A percentile compares a stretch with the other conserved stretches of the same genome.
Evolutionary conservation across 371 early-diverging fungal genomes (phyloP).

Genomic region (Smittium mucronatum): DNA sequence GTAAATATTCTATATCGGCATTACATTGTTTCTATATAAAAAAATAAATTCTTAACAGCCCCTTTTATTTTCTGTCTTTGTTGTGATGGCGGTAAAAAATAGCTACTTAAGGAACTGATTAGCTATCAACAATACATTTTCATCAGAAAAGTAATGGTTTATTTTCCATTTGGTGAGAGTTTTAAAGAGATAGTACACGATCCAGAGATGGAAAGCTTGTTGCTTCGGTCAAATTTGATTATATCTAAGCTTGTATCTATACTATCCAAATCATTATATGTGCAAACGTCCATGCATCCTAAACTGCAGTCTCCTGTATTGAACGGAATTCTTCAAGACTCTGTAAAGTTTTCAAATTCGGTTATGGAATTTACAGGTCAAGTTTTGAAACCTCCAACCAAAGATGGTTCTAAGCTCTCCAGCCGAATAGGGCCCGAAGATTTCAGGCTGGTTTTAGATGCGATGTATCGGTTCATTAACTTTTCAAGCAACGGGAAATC

Average conservation of each 20-base stretch:
- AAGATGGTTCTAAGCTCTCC: background rate
- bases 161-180: slow-evolving; percentile 60
- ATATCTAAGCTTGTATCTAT: background rate
- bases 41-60: too few species aligned
- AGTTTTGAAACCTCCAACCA: background rate
- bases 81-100: background rate
- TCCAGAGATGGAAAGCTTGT: slow-evolving; percentile 30
- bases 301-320: background rate
- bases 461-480: background rate
- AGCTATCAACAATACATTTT: slow-evolving; percentile 32
- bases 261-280: background rate
- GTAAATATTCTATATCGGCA: too few species aligned
- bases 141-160: slow-evolving; percentile 46
- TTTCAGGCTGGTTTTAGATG: background rate
- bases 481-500: background rate
- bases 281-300: background rate
- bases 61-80: too few species aligned
- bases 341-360: background rate
- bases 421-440: background rate
- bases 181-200: slow-evolving; percentile 31
- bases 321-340: background rate
- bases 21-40: too few species aligned
- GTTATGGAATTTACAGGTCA: background rate
- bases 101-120: slow-evolving; percentile 6
- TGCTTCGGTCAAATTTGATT: background rate